These are phyloP conservation scores for Blastobotrys attinorum DNA, from an alignment of 805 yeast genomes.

Conservation along the genomic window DNA sequence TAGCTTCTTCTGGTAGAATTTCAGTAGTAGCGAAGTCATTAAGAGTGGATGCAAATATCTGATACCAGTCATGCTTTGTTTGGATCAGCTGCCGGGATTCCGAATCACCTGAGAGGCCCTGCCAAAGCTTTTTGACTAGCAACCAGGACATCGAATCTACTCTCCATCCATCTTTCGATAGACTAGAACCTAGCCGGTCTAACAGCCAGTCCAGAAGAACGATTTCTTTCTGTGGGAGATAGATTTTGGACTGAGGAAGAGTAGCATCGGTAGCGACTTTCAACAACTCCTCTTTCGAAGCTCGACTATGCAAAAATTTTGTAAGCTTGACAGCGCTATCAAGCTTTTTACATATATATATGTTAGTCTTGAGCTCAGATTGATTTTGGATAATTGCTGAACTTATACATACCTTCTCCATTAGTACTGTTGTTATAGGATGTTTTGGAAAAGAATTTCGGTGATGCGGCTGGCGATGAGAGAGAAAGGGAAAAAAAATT, in stretches of 20 bases:
- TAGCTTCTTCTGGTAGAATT: no score
- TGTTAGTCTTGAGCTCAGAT: no score
- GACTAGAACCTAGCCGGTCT: constrained; percentile 20
- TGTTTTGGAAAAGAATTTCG: no score
- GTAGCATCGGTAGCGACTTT: constrained; percentile 18
- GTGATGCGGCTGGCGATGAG: not conserved
- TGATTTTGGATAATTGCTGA: no score
- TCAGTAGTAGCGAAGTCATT: not conserved
- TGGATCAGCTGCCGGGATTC: not conserved
- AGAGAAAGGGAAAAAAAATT: constrained; percentile 3
- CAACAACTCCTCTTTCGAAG: constrained; percentile 16
- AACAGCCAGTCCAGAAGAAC: constrained; percentile 32
- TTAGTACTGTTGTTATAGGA: no score
- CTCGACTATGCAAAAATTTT: constrained; percentile 23
- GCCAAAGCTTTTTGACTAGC: not conserved
- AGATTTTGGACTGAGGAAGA: constrained; percentile 14
- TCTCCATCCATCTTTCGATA: constrained; percentile 1
- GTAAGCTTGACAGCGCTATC: constrained; percentile 18
- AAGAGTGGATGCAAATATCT: not conserved
- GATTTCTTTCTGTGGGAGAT: constrained; percentile 26
- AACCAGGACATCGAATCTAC: not conserved
- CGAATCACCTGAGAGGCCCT: not conserved
- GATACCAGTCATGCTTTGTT: not conserved
- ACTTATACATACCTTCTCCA: no score
- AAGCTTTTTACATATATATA: no score